Conservation (phyloP, 345 rosid species). For the Hibiscus trionum region DNA sequence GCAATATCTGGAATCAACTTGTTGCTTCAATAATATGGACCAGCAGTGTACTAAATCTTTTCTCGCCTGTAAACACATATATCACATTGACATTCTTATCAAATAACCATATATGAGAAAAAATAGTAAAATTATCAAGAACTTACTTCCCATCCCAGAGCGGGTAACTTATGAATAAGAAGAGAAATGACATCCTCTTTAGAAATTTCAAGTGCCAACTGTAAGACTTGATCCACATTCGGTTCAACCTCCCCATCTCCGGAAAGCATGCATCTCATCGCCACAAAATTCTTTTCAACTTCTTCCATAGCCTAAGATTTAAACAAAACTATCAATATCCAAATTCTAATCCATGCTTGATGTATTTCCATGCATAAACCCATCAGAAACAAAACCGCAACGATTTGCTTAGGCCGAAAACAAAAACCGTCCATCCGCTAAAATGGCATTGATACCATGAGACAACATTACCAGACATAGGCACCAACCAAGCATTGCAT, state of each 20-base stretch:
- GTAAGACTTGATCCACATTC: constrained; percentile 64
- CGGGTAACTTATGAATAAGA: constrained; percentile 69
- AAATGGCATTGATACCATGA: neutral
- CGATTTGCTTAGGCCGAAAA: too few relatives aligned
- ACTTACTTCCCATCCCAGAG: constrained; percentile 93
- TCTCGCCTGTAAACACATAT: constrained; percentile 48
- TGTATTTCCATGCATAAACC: neutral
- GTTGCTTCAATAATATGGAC: constrained; percentile 82
- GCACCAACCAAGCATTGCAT: neutral
- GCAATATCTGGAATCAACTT: constrained; percentile 57
- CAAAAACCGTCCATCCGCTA: neutral
- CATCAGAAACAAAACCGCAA: neutral
- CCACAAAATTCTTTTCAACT: constrained; percentile 78
- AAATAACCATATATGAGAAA: neutral
- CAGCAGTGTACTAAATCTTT: constrained; percentile 89
- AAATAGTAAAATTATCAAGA: neutral
- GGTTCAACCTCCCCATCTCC: constrained; percentile 94
- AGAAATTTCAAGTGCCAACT: constrained; percentile 67
- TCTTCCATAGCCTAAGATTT: constrained; percentile 72
- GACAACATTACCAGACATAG: neutral
- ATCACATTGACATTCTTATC: neutral
- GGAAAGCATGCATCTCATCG: constrained; percentile 65
- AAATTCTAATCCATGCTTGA: neutral
- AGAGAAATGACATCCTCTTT: constrained; percentile 78
- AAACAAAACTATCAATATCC: neutral